Percentiles rank a stretch among this genome's conserved stretches.
Evolutionary conservation across 306 rosid genomes (phyloP).

Genomic region (Rosa lucieae): DNA sequence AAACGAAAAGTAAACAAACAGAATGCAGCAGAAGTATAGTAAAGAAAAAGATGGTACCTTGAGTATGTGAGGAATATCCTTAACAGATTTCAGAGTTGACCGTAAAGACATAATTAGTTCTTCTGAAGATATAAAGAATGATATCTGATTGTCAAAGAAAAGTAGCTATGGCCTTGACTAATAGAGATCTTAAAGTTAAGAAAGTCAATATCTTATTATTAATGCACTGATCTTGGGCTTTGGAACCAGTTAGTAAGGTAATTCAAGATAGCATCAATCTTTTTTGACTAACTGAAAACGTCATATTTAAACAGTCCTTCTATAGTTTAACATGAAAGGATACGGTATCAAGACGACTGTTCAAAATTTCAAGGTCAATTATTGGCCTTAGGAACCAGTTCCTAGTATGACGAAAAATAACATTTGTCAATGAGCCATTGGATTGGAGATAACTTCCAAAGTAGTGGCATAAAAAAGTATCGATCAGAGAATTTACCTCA

Average conservation of each 20-base stretch:
- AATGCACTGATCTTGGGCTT: neutral
- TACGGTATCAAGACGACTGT: constrained; percentile 80
- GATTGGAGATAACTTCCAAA: constrained; percentile 7
- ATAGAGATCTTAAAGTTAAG: neutral
- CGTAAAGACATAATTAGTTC: constrained; percentile 73
- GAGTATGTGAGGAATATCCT: constrained; percentile 84
- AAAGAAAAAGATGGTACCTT: constrained; percentile 48
- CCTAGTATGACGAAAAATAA: constrained; percentile 36
- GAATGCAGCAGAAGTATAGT: constrained; percentile 19
- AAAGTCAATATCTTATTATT: neutral
- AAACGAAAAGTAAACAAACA: neutral
- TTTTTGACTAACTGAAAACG: constrained; percentile 6
- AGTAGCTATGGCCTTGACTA: neutral
- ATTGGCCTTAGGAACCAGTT: constrained; percentile 97
- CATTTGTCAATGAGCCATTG: neutral
- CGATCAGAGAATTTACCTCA: constrained; percentile 56
- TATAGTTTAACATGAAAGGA: constrained; percentile 46
- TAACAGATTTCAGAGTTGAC: constrained; percentile 80
- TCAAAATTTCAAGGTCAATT: constrained; percentile 80
- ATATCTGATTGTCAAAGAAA: constrained; percentile 73
- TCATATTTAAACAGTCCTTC: constrained; percentile 5
- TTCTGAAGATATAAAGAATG: constrained; percentile 79
- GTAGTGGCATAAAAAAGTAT: constrained; percentile 4
- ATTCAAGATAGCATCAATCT: constrained; percentile 2
- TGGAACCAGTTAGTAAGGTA: neutral